phyloP scores from a whole-genome alignment of 2,329 filamentous ascomycete genomes.

The Ilyonectria robusta region DNA sequence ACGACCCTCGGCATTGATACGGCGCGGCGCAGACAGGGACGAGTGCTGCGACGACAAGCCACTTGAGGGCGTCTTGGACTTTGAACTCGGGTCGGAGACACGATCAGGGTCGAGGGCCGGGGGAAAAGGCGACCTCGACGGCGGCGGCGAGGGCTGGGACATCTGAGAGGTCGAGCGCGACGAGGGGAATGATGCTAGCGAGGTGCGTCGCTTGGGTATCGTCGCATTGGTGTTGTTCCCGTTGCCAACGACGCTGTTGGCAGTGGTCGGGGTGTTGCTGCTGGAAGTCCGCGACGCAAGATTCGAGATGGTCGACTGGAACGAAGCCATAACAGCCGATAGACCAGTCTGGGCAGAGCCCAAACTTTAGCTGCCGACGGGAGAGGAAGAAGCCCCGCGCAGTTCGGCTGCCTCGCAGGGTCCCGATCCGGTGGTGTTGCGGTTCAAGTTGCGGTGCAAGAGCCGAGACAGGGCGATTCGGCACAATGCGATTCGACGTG shows the following conservation, averaged over 20 bases:
- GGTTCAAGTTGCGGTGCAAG: slow-evolving; percentile 37
- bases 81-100: slow-evolving; percentile 71
- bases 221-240: slow-evolving; percentile 53
- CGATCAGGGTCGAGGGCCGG: slow-evolving; percentile 66
- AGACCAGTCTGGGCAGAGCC: slow-evolving; percentile 32
- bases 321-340: slow-evolving; percentile 43
- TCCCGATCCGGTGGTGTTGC: slow-evolving; percentile 40
- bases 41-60: slow-evolving; percentile 75
- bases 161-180: slow-evolving; percentile 72
- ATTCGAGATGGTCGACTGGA: slow-evolving; percentile 58
- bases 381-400: slow-evolving; percentile 24
- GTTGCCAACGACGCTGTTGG: slow-evolving; percentile 54
- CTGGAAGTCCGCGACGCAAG: slow-evolving; percentile 53
- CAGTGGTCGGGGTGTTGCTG: slow-evolving; percentile 35
- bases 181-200: slow-evolving; percentile 75
- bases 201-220: slow-evolving; percentile 60
- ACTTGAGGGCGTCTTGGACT: slow-evolving; percentile 72
- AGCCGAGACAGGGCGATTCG: slow-evolving; percentile 36
- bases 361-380: slow-evolving; percentile 28
- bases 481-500: slow-evolving; percentile 7
- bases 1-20: slow-evolving; percentile 65
- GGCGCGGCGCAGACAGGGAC: slow-evolving; percentile 67
- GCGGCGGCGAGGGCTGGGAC: slow-evolving; percentile 67
- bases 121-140: slow-evolving; percentile 69
- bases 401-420: slow-evolving; percentile 38